phyloP scores from a whole-genome alignment of 2,329 filamentous ascomycete species.

The Alternaria sp. region DNA sequence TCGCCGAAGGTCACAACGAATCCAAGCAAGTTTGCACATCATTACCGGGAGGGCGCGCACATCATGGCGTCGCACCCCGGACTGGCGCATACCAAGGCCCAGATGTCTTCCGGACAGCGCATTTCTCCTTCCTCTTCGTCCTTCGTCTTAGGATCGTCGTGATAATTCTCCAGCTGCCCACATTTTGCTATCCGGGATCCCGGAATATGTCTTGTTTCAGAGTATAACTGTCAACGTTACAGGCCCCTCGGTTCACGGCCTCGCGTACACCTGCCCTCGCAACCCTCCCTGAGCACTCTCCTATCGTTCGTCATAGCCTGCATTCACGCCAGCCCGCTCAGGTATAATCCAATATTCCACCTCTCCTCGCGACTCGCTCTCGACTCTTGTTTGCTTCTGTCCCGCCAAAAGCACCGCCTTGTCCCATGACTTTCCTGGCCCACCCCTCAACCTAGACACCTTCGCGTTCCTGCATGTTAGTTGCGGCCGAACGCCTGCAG shows the following conservation, averaged over 20 bases:
- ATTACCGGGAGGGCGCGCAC: constrained; percentile 26
- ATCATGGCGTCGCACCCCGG: constrained; percentile 15
- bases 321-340: constrained; percentile 25
- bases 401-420: background rate
- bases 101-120: background rate
- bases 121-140: background rate
- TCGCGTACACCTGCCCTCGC: constrained; percentile 24
- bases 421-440: constrained; percentile 2
- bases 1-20: constrained; percentile 26
- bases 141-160: background rate
- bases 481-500: background rate
- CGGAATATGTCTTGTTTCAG: constrained; percentile 7
- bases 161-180: background rate
- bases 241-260: constrained; percentile 13
- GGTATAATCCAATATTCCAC: constrained; percentile 25
- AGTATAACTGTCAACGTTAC: constrained; percentile 13
- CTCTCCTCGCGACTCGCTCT: constrained; percentile 16
- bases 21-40: constrained; percentile 23
- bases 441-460: background rate
- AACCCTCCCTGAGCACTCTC: constrained; percentile 12
- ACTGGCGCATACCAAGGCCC: constrained; percentile 19
- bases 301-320: constrained; percentile 27
- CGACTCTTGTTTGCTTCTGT: constrained; percentile 6
- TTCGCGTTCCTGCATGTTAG: background rate
- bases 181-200: background rate